These are phyloP conservation scores for Murraya paniculata DNA, from an alignment of 345 rosid genomes.

Conservation along the genomic window DNA sequence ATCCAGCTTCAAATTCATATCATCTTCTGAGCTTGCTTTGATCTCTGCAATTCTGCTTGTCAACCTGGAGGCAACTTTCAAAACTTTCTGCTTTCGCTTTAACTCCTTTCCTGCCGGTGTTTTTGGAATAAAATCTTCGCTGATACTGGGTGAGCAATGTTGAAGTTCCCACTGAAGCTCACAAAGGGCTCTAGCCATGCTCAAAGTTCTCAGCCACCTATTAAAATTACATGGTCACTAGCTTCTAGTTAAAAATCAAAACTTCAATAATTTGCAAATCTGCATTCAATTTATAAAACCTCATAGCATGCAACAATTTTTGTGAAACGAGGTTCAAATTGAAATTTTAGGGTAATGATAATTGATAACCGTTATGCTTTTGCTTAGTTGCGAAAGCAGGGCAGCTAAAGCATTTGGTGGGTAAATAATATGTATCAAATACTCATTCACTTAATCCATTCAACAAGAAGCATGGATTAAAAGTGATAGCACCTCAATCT, in stretches of 20 bases:
- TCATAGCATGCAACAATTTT: neutral
- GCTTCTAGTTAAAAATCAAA: neutral
- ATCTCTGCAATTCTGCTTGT: constrained; percentile 7
- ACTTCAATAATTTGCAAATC: constrained; percentile 17
- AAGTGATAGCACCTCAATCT: no score
- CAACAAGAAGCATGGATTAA: no score
- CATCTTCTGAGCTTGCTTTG: neutral
- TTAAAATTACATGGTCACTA: neutral
- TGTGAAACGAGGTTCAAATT: neutral
- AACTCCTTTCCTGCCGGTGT: constrained; percentile 33
- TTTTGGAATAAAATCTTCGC: constrained; percentile 21
- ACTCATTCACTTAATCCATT: no score
- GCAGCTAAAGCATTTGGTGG: no score
- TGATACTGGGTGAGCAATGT: constrained; percentile 2
- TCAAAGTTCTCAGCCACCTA: constrained; percentile 54
- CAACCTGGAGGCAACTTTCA: constrained; percentile 15
- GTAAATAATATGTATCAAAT: no score
- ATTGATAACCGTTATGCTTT: no score
- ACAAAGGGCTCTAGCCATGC: constrained; percentile 52
- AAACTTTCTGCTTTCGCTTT: constrained; percentile 18
- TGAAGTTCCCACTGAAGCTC: constrained; percentile 46
- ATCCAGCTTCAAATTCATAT: neutral
- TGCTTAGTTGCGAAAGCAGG: no score
- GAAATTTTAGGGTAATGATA: neutral
- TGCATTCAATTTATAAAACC: neutral